Percentiles rank a stretch among this genome's conserved stretches.
Conservation (phyloP, 345 rosid species). For the Physaria fendleri region DNA sequence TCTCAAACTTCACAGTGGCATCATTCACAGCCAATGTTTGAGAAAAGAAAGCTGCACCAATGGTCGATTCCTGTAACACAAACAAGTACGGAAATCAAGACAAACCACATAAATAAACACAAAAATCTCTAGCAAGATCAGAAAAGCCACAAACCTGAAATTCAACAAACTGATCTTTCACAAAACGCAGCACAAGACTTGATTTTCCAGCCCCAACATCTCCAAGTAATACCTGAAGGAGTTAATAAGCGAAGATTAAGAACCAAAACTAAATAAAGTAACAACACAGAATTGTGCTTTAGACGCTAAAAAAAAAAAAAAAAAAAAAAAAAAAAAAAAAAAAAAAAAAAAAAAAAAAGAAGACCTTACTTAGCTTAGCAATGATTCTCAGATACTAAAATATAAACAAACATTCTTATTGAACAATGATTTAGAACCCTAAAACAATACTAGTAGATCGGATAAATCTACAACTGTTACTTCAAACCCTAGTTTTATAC, state of each 20-base stretch:
- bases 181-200: constrained; percentile 52
- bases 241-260: not conserved
- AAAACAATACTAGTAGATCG: constrained; percentile 6
- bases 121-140: not conserved
- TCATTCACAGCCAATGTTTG: constrained; percentile 58
- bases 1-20: constrained; percentile 54
- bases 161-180: constrained; percentile 55
- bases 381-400: too few species aligned
- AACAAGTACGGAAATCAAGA: constrained; percentile 1
- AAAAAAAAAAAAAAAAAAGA: too few species aligned
- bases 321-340: too few species aligned
- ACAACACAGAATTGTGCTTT: not conserved
- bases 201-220: constrained; percentile 65
- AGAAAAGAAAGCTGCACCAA: constrained; percentile 62
- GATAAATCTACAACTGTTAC: constrained; percentile 9
- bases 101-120: not conserved
- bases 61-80: constrained; percentile 47
- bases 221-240: constrained; percentile 49
- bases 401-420: too few species aligned
- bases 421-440: too few species aligned
- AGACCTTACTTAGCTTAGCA: not conserved
- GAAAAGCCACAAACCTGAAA: constrained; percentile 39
- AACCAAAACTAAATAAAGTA: not conserved
- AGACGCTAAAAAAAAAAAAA: too few species aligned
- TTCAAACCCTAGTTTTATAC: constrained; percentile 17